Base-by-base conservation (phyloP, 1,139 yeast genomes). In the Saccharomycopsis crataegensis region DNA sequence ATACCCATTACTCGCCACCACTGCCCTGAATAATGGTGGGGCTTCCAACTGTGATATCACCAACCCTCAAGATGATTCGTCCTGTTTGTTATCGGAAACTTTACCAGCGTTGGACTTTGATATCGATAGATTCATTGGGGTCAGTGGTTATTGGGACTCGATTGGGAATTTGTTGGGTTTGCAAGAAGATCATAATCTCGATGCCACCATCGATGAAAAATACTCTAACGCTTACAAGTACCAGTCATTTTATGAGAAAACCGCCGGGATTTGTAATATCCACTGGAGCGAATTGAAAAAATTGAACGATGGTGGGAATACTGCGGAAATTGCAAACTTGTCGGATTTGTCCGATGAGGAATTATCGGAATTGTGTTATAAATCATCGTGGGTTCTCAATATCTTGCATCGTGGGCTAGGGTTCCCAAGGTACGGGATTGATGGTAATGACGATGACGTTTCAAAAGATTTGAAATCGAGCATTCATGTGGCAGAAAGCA, bases 131-230 rank as follows among this genome's bases (percentile, higher is more conserved):
- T 86, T 86, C 59, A 76, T 84, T 36, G 95, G 94, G 0, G 89
- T 88, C 2, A 83, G 90, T 61, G 95, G 90, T 46, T 86, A 85
- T 67, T 86, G 90, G 87, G 86, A 86, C 64, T 80, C 89, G 2
- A 72, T 84, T 8, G 76, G 59, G 5, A 56, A 56, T 38, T 41
- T 56, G 17, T 45, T 56, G 8, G 55, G 52, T 37, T 45, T 56
- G 31, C 46, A 51, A 7, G 66, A 73, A 43, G 65, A 69, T 1
- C 69, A 71, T 53, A 66, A 66, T 22, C 60, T 50, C 12, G 48
- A 34, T n/a, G 52, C 44, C 34, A 42, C 49, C 50, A 1, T 58
- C 61, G 11, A 60, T 59, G 49, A 56, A 54, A 49, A 56, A 34
- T 54, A 56, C 45, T 49, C 50, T 28, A 56, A 56, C 46, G 58